phyloP scores from a whole-genome alignment of 75 land plant species.

The Adiantum capillusveneris region DNA sequence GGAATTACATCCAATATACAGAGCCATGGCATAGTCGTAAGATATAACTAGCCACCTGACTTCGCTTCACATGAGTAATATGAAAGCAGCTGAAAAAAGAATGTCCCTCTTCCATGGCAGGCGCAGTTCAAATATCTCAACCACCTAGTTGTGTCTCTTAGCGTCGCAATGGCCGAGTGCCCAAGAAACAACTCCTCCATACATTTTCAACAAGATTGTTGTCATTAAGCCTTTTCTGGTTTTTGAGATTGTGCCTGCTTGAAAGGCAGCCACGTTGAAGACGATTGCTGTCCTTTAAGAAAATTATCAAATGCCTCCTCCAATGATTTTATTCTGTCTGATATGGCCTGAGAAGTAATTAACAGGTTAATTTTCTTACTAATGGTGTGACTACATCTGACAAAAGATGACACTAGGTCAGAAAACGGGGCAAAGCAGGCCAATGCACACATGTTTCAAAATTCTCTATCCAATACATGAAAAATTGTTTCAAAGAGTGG shows the following conservation, averaged over 20 bases:
- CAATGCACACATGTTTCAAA: neutral
- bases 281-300: neutral
- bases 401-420: no score
- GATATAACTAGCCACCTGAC: no score
- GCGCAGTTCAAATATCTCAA: neutral
- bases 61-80: neutral
- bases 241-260: constrained; percentile 1
- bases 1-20: no score
- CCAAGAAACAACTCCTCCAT: no score
- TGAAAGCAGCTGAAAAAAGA: neutral
- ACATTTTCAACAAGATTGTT: neutral
- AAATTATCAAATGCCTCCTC: constrained; percentile 3
- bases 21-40: no score
- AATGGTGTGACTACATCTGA: neutral
- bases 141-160: neutral
- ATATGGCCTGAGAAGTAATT: neutral
- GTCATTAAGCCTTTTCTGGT: neutral
- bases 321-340: neutral
- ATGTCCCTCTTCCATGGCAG: neutral
- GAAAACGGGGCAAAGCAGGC: neutral
- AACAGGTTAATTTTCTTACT: neutral
- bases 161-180: neutral
- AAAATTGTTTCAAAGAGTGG: no score
- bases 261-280: constrained; percentile 2
- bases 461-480: no score